These are phyloP conservation scores for Chamaecrista fasciculata DNA, from an alignment of 306 rosid genomes.

Conservation along the genomic window DNA sequence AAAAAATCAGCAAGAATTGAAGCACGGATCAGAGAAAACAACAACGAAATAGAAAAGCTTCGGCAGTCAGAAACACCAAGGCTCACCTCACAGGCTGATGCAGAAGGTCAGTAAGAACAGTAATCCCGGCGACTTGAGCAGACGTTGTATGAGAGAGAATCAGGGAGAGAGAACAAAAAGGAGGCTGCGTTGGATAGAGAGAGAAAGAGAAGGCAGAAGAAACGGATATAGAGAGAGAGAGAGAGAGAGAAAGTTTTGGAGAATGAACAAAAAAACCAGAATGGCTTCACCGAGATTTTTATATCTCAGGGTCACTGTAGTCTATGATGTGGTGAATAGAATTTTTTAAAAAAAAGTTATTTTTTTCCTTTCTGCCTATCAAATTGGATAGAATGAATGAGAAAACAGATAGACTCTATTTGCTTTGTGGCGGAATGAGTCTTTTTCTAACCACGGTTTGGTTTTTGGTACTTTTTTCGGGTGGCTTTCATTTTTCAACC, in stretches of 20 bases:
- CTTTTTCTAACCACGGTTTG: not conserved
- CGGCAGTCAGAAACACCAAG: not conserved
- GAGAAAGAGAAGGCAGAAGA: not conserved
- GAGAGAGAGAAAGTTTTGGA: not conserved
- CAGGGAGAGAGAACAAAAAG: not conserved
- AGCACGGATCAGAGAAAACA: constrained; percentile 19
- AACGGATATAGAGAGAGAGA: not conserved
- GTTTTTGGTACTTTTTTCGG: not conserved
- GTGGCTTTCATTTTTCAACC: constrained; percentile 1
- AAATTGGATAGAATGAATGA: not conserved
- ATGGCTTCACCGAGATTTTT: not conserved
- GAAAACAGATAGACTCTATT: not conserved
- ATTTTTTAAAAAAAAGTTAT: not conserved
- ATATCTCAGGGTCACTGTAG: not conserved
- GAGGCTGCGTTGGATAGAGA: constrained; percentile 2
- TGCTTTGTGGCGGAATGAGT: not conserved
- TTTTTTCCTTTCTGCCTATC: not conserved
- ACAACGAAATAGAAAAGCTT: not conserved
- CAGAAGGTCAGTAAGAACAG: not conserved
- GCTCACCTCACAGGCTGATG: constrained; percentile 32
- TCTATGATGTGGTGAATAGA: not conserved
- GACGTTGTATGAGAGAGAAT: not conserved
- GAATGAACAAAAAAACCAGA: constrained; percentile 25
- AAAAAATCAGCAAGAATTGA: not conserved
- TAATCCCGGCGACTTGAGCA: constrained; percentile 16